Base-by-base conservation (phyloP, 192 early-diverging fungal species). In the Neocallimastix lanati region DNA sequence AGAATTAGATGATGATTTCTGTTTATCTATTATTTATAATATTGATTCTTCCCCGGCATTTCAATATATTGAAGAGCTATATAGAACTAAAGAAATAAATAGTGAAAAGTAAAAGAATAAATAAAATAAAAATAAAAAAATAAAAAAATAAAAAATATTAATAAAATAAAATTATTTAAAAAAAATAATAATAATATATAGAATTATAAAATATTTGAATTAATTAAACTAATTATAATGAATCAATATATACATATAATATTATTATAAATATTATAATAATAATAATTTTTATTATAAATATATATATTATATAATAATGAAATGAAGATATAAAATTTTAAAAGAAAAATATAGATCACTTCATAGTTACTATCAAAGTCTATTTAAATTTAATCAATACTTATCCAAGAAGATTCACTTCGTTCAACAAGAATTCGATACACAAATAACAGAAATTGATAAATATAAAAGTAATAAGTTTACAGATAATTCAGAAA, bases 401-500 rank as follows among this genome's bases (percentile, higher is more conserved):
- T 80, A 29, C 29, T 38, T 91, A 76, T 77, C 81, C 29, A 87
- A 91, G 80, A 85, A 79, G n/a, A 79, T 82, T 12, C 87, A 87
- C 76, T 79, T 83, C 28, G 35, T 88, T 9, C 78, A 80, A 21
- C 83, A 81, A 78, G 89, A 91, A 37, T 81, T 91, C 28, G 58
- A 82, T 29, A 86, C 83, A 28, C 90, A 91, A 77, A 58, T 83
- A 29, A 81, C 90, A 80, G 90, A 91, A 77, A 86, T 87, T 35
- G 90, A 91, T 81, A 78, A 85, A 28, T 83, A 82, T 28, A 83
- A 81, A 29, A 85, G 81, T 58, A 84, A 85, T 30, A 83, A 85
- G 77, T 91, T 90, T 77, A 79, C 81, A 13, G 85, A 86, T 30
- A 90, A 90, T 80, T 83, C 86, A 7, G 84, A 86, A 76, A 91